These are phyloP conservation scores for Passiflora organensis DNA, from an alignment of 345 rosid species.

Conservation along the genomic window DNA sequence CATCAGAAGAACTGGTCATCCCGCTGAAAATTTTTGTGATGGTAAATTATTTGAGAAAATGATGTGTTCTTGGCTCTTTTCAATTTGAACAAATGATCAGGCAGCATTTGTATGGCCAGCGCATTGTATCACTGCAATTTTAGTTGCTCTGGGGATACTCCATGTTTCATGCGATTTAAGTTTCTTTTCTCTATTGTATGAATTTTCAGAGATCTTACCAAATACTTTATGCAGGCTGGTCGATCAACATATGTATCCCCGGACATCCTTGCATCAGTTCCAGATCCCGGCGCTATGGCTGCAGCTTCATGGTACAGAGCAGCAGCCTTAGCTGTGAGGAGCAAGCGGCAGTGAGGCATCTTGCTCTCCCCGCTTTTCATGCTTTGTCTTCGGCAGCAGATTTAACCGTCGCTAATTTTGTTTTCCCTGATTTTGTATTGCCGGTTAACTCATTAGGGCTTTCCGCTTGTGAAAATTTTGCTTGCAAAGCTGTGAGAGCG, in stretches of 20 bases:
- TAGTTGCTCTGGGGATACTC: too few relatives aligned
- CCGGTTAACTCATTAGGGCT: constrained; percentile 27
- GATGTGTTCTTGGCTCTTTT: too few relatives aligned
- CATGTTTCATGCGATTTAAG: neutral
- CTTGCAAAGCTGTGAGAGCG: constrained; percentile 48
- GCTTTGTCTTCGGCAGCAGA: constrained; percentile 6
- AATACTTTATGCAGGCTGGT: constrained; percentile 55
- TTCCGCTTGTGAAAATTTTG: constrained; percentile 44
- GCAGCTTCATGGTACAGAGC: constrained; percentile 91
- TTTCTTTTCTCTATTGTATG: neutral
- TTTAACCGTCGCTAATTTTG: constrained; percentile 11
- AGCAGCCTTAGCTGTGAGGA: constrained; percentile 76
- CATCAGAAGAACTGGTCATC: too few relatives aligned
- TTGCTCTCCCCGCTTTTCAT: neutral
- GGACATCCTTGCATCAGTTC: constrained; percentile 56
- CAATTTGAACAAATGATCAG: too few relatives aligned
- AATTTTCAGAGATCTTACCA: constrained; percentile 8
- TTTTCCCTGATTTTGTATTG: constrained; percentile 6
- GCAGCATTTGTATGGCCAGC: neutral
- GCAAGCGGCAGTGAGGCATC: constrained; percentile 18
- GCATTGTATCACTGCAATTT: too few relatives aligned
- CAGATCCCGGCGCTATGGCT: constrained; percentile 96
- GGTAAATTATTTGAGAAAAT: too few relatives aligned
- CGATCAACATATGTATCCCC: constrained; percentile 67
- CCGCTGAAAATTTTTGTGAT: too few relatives aligned